Evolutionary conservation across 495 filamentous ascomycete species (phyloP), one percentile per base, ranked within the genome.

Genomic region (Penicillium silybi): DNA sequence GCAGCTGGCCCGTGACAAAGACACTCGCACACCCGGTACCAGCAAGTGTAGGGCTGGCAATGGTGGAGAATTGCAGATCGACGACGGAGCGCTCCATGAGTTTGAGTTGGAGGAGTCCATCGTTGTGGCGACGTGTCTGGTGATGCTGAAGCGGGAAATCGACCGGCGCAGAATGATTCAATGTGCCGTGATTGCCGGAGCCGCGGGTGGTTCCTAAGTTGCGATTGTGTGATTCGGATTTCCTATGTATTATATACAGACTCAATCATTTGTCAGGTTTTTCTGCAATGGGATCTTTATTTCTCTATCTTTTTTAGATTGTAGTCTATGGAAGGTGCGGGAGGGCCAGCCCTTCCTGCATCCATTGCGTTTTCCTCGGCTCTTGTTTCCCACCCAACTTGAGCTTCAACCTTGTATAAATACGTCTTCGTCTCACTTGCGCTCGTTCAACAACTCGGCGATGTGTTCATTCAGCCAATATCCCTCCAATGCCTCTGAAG

Each of bases 111-210:
- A 65, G 6, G 64, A 74, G 56, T 65, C 65, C 9, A 41, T 81
- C n/a, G 69, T 81, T 8, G 73, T 82, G 7, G 70, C 71, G 26
- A 81, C 76, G 2, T 78, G 72, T 44, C 41, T 83, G 48, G 57
- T 76, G 6, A 81, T 83, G 80, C 50, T 83, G 52, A 82, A 83
- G 76, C 73, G 71, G 49, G 80, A 84, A 68, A 65, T 82, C 50
- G 81, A 84, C 61, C 62, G 80, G 18, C 58, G 76, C 44, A 65
- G 79, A 41, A 53, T 67, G 58, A 57, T 74, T 34, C 74, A 81
- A 60, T 62, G 71, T 34, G 69, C 64, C 29, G 56, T 70, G 15
- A 75, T 81, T 27, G 61, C 53, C 6, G 66, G 61, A 40, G 65
- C 49, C 23, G 56, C 41, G 17, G 55, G 57, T 17, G 44, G 56